phyloP scores from a whole-genome alignment of 169 alveolate species.

The Plasmodium falciparum region DNA sequence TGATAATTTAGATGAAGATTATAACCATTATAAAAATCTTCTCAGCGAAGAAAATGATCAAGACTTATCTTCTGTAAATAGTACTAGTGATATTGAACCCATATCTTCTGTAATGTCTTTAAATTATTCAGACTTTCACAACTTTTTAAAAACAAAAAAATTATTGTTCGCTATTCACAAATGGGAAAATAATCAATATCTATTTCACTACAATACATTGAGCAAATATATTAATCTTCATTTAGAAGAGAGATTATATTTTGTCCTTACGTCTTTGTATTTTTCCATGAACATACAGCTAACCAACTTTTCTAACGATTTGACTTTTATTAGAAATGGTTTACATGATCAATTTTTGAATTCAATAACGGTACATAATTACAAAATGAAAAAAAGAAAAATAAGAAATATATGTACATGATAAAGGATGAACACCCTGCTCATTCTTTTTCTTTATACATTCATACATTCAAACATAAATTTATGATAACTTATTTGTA shows the following conservation, averaged over 20 bases:
- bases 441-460: too few species aligned
- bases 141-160: conserved; percentile 33
- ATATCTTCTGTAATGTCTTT: background rate
- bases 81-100: background rate
- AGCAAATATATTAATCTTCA: conserved; percentile 58
- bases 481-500: too few species aligned
- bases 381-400: background rate
- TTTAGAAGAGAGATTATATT: conserved; percentile 51
- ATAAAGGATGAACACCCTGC: background rate
- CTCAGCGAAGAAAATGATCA: conserved; percentile 19
- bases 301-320: conserved; percentile 1
- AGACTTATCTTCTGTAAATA: background rate
- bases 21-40: conserved; percentile 19
- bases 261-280: conserved; percentile 32
- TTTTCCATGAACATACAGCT: conserved; percentile 51
- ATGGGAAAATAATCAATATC: conserved; percentile 3
- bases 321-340: conserved; percentile 15
- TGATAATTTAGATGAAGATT: conserved; percentile 25
- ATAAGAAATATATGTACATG: background rate
- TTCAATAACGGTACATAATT: conserved; percentile 20
- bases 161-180: conserved; percentile 21
- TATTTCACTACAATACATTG: conserved; percentile 21
- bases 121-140: conserved; percentile 20
- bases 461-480: too few species aligned
- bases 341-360: conserved; percentile 42